phyloP scores from a whole-genome alignment of 2,329 filamentous ascomycete genomes.

The Fusarium ramigenum region DNA sequence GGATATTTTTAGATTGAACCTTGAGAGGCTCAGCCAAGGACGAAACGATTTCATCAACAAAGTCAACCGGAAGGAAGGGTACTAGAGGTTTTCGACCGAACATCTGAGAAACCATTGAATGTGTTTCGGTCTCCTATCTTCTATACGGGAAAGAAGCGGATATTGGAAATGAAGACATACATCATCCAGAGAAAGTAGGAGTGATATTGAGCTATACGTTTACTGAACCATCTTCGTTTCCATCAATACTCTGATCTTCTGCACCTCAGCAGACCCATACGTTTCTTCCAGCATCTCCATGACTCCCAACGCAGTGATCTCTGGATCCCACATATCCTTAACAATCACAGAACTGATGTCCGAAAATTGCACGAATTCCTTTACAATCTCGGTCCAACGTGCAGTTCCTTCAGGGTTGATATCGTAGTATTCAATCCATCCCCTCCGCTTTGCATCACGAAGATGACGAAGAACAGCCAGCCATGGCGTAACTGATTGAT shows the following conservation, averaged over 20 bases:
- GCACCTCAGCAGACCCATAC: not conserved
- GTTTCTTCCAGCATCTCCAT: slow-evolving; percentile 1
- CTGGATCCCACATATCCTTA: slow-evolving; percentile 8
- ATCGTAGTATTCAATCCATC: slow-evolving; percentile 10
- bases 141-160: not conserved
- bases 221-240: not conserved
- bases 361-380: not conserved
- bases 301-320: not conserved
- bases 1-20: slow-evolving; percentile 54
- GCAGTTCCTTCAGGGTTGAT: not conserved
- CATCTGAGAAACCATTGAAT: too few relatives aligned
- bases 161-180: not conserved
- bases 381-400: not conserved
- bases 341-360: not conserved
- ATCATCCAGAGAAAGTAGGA: not conserved
- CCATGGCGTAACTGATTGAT: not conserved
- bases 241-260: not conserved
- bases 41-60: slow-evolving; percentile 51
- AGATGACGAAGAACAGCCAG: slow-evolving; percentile 1
- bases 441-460: slow-evolving; percentile 7
- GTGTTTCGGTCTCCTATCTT: not conserved
- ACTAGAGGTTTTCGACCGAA: slow-evolving; percentile 28
- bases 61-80: slow-evolving; percentile 50
- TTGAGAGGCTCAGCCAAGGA: slow-evolving; percentile 51
- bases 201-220: not conserved